phyloP scores from a whole-genome alignment of 2,329 filamentous ascomycete genomes.

The Curvularia lunata region DNA sequence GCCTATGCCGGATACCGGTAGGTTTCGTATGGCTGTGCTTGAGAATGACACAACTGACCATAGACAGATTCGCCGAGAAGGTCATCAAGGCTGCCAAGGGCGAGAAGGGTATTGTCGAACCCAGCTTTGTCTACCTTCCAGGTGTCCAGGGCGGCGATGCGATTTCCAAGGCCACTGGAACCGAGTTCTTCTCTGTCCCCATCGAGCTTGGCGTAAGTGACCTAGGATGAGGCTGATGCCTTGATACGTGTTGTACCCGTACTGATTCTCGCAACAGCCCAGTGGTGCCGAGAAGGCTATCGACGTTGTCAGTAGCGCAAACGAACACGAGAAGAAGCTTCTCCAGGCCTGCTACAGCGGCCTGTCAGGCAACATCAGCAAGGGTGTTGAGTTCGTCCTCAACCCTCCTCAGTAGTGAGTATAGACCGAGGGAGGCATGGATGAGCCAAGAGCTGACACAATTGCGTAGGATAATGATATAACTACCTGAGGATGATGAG shows the following conservation, averaged over 20 bases:
- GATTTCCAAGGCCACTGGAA: slow-evolving; percentile 80
- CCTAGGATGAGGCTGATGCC: too few relatives aligned
- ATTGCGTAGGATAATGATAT: slow-evolving; percentile 30
- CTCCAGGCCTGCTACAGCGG: slow-evolving; percentile 76
- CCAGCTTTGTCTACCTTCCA: slow-evolving; percentile 93
- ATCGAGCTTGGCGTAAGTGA: slow-evolving; percentile 89
- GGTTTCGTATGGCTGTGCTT: neutral
- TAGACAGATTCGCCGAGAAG: slow-evolving; percentile 80
- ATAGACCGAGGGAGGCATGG: neutral
- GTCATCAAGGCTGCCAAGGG: slow-evolving; percentile 87
- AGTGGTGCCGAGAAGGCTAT: slow-evolving; percentile 84
- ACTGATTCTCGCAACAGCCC: slow-evolving; percentile 60
- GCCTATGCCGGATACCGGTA: slow-evolving; percentile 84
- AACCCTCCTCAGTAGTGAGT: slow-evolving; percentile 68
- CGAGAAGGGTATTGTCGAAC: slow-evolving; percentile 91
- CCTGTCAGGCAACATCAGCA: slow-evolving; percentile 90
- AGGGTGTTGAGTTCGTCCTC: slow-evolving; percentile 89
- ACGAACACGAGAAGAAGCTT: slow-evolving; percentile 87
- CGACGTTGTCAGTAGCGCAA: slow-evolving; percentile 78
- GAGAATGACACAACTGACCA: slow-evolving; percentile 1
- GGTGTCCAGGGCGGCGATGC: slow-evolving; percentile 87
- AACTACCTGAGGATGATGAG: slow-evolving; percentile 19
- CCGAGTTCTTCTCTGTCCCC: slow-evolving; percentile 94
- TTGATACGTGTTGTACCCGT: neutral
- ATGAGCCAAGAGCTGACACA: slow-evolving; percentile 11